Base-by-base conservation (phyloP, 805 yeast genomes). In the Candida dendrica region DNA sequence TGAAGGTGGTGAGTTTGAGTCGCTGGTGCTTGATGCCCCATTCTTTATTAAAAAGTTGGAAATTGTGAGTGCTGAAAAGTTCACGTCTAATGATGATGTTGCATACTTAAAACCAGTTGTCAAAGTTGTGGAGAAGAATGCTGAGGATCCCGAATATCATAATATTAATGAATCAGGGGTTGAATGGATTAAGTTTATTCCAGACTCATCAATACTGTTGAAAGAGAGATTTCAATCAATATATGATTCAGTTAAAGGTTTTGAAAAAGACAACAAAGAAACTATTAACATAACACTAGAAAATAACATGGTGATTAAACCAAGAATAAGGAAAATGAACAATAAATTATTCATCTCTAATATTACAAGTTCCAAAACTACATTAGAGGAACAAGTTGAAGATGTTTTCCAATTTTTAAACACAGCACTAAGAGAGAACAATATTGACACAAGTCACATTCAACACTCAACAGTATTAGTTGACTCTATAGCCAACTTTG, bases 1-100 rank as follows among this genome's bases (percentile, higher is more conserved):
- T 13, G 99, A 93, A 67, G 99, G 99, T 29, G 99, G 99, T 1
- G 99, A 93, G 61, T 93, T 88, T 61, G 99, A 93, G 60, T 83
- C 96, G 0, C 66, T 91, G 50, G 98, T 91, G 3, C 67, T 93
- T 24, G 96, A 93, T 60, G 87, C 95, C 1, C 95, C 96, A 0
- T 81, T 87, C 46, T 93, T 91, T 64, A 65, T 64, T 27, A 66
- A 74, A 37, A 79, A 76, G 32, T 42, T 70, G n/a, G 41, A 44
- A 34, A 44, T 57, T 27, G 45, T 48, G 10, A 32, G 45, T 13
- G 41, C 45, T 14, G 50, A 54, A 27, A 48, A 37, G 46, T 46
- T 48, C 13, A 52, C 49, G 1, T 44, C 48, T 2, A 70, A 66
- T 40, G 89, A 78, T 52, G 90, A 82, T 46, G 95, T 89, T 1